Conservation (phyloP, 176 grass and related monocot genomes). For the Triticum timopheevii region DNA sequence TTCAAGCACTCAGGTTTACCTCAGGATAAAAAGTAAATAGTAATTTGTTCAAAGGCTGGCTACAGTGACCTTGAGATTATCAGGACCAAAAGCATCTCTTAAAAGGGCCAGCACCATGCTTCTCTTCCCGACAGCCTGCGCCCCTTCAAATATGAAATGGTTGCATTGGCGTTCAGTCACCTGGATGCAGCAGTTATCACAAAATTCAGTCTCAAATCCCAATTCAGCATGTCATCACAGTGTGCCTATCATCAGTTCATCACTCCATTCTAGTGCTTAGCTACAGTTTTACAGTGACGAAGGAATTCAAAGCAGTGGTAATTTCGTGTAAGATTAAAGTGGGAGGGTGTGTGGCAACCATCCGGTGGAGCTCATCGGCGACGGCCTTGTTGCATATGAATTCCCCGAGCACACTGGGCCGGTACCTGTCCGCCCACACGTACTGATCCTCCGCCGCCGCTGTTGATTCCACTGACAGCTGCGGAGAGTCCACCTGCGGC, state of each 20-base stretch:
- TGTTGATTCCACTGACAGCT: not conserved
- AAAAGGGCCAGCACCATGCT: slow-evolving; percentile 60
- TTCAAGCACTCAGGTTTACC: not conserved
- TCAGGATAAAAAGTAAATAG: not conserved
- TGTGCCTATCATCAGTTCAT: not conserved
- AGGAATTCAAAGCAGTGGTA: not conserved
- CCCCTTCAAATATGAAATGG: slow-evolving; percentile 67
- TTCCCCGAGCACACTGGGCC: slow-evolving; percentile 37
- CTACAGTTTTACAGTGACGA: not conserved
- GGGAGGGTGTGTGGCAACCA: slow-evolving; percentile 33
- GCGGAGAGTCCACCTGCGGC: slow-evolving; percentile 3
- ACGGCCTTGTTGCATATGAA: slow-evolving; percentile 65
- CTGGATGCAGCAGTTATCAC: slow-evolving; percentile 35
- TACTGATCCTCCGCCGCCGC: slow-evolving; percentile 30
- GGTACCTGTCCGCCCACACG: slow-evolving; percentile 61
- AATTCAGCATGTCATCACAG: not conserved
- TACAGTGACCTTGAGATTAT: slow-evolving; percentile 29
- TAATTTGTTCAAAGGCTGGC: not conserved
- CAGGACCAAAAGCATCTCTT: slow-evolving; percentile 50
- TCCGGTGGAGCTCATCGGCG: slow-evolving; percentile 34
- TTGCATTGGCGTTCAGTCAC: slow-evolving; percentile 7
- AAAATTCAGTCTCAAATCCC: not conserved
- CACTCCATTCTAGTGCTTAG: not conserved
- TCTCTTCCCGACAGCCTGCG: slow-evolving; percentile 48
- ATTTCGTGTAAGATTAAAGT: not conserved